phyloP scores from a whole-genome alignment of 2,329 filamentous ascomycete species.

The Paracoccidioides lutzii region DNA sequence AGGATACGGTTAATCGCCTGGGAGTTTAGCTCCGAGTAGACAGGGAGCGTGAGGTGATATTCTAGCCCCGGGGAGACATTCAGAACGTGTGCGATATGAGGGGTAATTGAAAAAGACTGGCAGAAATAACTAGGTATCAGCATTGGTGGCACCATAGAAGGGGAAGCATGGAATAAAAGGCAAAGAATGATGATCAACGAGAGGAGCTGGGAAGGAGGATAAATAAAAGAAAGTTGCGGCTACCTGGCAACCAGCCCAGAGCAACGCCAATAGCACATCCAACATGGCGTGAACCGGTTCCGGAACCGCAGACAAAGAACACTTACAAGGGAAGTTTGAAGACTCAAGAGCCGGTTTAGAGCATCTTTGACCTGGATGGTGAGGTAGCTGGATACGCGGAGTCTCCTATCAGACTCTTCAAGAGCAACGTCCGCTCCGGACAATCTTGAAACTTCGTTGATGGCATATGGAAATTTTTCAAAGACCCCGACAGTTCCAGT shows the following conservation, averaged over 20 bases:
- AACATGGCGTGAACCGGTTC: background rate
- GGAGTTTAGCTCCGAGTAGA: slow-evolving; percentile 13
- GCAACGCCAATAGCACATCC: background rate
- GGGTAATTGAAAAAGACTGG: slow-evolving; percentile 13
- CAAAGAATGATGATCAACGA: no score
- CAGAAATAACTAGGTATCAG: background rate
- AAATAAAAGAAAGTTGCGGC: background rate
- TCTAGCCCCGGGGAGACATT: slow-evolving; percentile 5
- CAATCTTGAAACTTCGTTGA: slow-evolving; percentile 14
- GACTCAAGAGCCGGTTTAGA: slow-evolving; percentile 16
- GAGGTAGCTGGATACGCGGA: slow-evolving; percentile 17
- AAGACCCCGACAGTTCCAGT: slow-evolving; percentile 16
- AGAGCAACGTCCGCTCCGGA: slow-evolving; percentile 19
- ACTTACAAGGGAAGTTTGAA: slow-evolving; percentile 21
- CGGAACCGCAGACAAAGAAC: background rate
- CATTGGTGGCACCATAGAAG: slow-evolving; percentile 1
- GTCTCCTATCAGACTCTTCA: slow-evolving; percentile 12
- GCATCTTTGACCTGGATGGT: slow-evolving; percentile 18
- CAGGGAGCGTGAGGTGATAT: slow-evolving; percentile 11
- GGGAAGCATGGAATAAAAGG: no score
- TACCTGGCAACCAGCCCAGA: background rate
- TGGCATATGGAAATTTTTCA: slow-evolving; percentile 10
- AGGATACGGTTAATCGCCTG: slow-evolving; percentile 15
- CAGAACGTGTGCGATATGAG: slow-evolving; percentile 13
- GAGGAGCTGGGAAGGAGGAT: no score